Percentiles rank a stretch among this genome's conserved stretches.
Conservation (phyloP, 192 early-diverging fungal genomes). For the Podila clonocystis region DNA sequence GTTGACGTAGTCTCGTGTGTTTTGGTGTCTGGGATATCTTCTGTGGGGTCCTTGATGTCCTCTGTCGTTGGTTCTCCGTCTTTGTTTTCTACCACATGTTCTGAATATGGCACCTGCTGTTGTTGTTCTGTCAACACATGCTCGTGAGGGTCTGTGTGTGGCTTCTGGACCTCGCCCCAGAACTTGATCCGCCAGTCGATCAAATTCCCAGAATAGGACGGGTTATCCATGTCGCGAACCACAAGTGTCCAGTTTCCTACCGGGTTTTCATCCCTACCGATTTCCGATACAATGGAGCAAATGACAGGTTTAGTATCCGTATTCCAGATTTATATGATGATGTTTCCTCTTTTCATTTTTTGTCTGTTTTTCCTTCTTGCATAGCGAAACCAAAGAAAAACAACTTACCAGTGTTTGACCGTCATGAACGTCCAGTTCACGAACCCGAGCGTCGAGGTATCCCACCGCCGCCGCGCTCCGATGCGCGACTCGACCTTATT, state of each 20-base stretch:
- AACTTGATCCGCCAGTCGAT: constrained; percentile 75
- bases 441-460: constrained; percentile 76
- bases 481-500: constrained; percentile 71
- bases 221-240: constrained; percentile 71
- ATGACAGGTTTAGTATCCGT: background rate
- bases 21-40: background rate
- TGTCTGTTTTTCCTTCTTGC: background rate
- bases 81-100: background rate
- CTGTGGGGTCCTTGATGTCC: background rate
- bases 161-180: constrained; percentile 65
- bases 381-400: background rate
- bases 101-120: background rate
- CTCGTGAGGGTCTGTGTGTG: background rate
- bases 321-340: too few relatives aligned
- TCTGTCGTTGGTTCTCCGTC: background rate
- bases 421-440: constrained; percentile 93
- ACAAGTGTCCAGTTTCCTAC: constrained; percentile 83
- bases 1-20: background rate
- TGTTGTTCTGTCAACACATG: background rate
- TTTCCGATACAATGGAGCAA: constrained; percentile 8
- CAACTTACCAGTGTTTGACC: constrained; percentile 91
- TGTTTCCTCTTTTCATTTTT: too few relatives aligned
- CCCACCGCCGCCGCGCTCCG: constrained; percentile 69
- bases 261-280: constrained; percentile 86
- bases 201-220: constrained; percentile 63